Base-by-base conservation (phyloP, 305 asterid species). In the Plantago rigida region DNA sequence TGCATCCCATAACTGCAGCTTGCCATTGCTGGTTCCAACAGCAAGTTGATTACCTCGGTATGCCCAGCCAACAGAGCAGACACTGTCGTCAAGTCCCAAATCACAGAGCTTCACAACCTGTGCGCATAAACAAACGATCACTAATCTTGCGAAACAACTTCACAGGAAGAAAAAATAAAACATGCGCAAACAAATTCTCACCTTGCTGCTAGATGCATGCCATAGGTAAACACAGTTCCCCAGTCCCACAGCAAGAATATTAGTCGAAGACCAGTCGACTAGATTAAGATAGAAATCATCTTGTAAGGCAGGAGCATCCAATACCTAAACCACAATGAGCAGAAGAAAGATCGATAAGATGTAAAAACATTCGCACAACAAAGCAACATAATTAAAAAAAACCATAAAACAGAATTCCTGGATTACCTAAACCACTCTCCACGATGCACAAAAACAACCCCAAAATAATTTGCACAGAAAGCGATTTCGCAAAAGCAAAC, bases 1-100 rank as follows among this genome's bases (percentile, higher is more conserved):
- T 55, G 94, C 94, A 72, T 92, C 98, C 98, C 99, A 92, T 64
- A 92, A 74, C 98, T 92, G 71, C 71, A 87, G 79, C 79, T 90
- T 85, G 4, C 96, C 97, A 11, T 66, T 78, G 84, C 80, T 77
- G 69, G 96, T 87, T 65, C 97, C 96, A 55, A 91, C 81, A 70
- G 96, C 97, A 66, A 91, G 96, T 71, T 87, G 91, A 1, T 89
- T 78, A 39, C 94, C 90, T 55, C 78, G 89, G n/a, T 78, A 87
- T 13, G 97, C 94, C 97, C 96, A 91, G 47, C 85, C 88, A 36
- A 91, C 97, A 34, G 96, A 87, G 69, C 94, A 85, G 51, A 87
- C 94, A 48, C 78, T 82, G 65, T 87, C 94, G 68, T 82, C 90
- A 45, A 67, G 57, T 34, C 97, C 97, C 77, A 91, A 73, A 62